These are phyloP conservation scores for Saccharomyces pastorianus DNA, from an alignment of 1,139 yeast species.

Conservation along the genomic window DNA sequence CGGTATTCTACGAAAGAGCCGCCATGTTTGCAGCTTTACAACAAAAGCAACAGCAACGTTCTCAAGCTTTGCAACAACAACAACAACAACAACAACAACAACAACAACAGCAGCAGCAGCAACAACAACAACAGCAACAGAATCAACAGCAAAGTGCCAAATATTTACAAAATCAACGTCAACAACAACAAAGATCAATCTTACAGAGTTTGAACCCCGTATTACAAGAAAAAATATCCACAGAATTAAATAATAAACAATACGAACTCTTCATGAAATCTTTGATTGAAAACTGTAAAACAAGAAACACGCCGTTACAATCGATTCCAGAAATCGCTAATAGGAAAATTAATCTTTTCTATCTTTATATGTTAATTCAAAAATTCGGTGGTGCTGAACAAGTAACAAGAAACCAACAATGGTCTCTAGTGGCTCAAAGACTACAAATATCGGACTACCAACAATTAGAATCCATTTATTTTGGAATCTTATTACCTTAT, in stretches of 20 bases:
- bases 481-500: slow-evolving; percentile 56
- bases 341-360: slow-evolving; percentile 58
- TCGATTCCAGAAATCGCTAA: slow-evolving; percentile 57
- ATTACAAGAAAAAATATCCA: slow-evolving; percentile 31
- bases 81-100: slow-evolving; percentile 9
- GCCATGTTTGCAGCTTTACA: slow-evolving; percentile 26
- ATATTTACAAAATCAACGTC: not conserved
- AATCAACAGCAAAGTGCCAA: slow-evolving; percentile 16
- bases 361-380: slow-evolving; percentile 61
- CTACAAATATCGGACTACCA: slow-evolving; percentile 41
- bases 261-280: slow-evolving; percentile 55
- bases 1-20: slow-evolving; percentile 25
- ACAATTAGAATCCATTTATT: slow-evolving; percentile 56
- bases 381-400: slow-evolving; percentile 66
- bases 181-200: slow-evolving; percentile 6
- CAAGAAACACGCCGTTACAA: slow-evolving; percentile 63
- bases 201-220: slow-evolving; percentile 27
- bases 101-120: slow-evolving; percentile 9
- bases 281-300: slow-evolving; percentile 63
- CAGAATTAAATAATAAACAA: slow-evolving; percentile 45
- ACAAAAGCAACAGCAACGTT: no score
- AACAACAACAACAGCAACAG: slow-evolving; percentile 10
- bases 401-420: slow-evolving; percentile 43
- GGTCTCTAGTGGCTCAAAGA: slow-evolving; percentile 44
- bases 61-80: slow-evolving; percentile 26